phyloP scores from a whole-genome alignment of 2,329 filamentous ascomycete species.

The Pseudogymnoascus sp. region DNA sequence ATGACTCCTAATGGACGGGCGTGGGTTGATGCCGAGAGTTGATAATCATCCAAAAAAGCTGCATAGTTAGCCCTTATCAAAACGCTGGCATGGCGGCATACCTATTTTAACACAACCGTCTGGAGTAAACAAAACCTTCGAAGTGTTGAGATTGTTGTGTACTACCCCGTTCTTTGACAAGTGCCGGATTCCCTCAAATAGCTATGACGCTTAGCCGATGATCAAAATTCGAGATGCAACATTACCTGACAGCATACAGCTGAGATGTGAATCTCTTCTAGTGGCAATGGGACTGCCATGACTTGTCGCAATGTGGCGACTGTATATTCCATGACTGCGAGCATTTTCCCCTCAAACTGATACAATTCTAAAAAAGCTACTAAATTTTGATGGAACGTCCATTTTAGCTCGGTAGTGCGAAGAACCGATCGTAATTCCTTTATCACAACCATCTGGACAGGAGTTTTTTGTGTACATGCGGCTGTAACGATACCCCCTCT shows the following conservation, averaged over 20 bases:
- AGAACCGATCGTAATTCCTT: constrained; percentile 12
- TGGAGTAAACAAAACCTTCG: constrained; percentile 2
- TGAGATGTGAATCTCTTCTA: constrained; percentile 14
- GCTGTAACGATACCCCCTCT: constrained; percentile 12
- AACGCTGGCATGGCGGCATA: neutral
- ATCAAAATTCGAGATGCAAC: neutral
- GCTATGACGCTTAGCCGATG: constrained; percentile 5
- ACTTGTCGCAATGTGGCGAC: constrained; percentile 13
- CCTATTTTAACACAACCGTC: constrained; percentile 12
- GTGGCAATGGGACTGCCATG: constrained; percentile 11
- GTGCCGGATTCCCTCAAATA: constrained; percentile 15
- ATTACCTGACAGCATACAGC: constrained; percentile 13
- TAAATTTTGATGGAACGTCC: constrained; percentile 12
- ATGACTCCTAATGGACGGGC: constrained; percentile 10
- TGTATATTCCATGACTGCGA: constrained; percentile 15
- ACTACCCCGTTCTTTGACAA: constrained; percentile 10
- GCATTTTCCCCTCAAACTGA: constrained; percentile 11
- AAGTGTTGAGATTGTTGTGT: constrained; percentile 7
- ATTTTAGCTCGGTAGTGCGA: constrained; percentile 11
- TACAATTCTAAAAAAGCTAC: constrained; percentile 12
- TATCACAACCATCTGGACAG: constrained; percentile 10
- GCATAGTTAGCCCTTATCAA: neutral
- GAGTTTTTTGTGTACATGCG: constrained; percentile 12
- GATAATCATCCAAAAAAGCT: constrained; percentile 11
- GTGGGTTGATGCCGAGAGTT: neutral